These are phyloP conservation scores for Kingdonia uniflora DNA, from an alignment of 164 flowering plant genomes.

Conservation along the genomic window DNA sequence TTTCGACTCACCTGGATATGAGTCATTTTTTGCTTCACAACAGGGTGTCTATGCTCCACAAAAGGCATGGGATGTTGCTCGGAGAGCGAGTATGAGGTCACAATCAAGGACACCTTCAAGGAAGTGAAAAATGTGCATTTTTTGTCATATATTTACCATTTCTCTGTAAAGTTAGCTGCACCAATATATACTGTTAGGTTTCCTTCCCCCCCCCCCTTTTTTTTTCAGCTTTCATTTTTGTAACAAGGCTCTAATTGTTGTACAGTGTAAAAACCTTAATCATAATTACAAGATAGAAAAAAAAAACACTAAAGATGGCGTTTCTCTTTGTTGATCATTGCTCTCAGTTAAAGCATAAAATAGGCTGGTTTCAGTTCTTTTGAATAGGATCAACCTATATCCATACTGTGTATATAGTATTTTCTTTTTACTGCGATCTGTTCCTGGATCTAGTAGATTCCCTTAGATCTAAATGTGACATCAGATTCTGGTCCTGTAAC, in stretches of 20 bases:
- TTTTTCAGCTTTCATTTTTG: neutral
- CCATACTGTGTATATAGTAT: too few species aligned
- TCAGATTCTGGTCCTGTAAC: too few species aligned
- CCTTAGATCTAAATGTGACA: too few species aligned
- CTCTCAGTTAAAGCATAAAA: too few species aligned
- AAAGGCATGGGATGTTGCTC: constrained; percentile 92
- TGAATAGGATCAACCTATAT: too few species aligned
- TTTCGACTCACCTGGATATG: constrained; percentile 93
- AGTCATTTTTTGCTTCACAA: constrained; percentile 89
- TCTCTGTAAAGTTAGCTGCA: neutral
- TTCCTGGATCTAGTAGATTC: too few species aligned
- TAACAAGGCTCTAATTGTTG: too few species aligned
- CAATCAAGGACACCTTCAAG: constrained; percentile 29
- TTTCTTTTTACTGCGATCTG: too few species aligned
- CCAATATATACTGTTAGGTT: neutral
- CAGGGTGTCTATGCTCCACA: constrained; percentile 75
- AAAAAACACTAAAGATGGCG: neutral
- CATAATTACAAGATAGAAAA: too few species aligned
- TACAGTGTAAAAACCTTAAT: too few species aligned
- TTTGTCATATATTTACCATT: neutral
- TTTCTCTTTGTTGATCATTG: too few species aligned
- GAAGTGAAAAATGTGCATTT: constrained; percentile 13
- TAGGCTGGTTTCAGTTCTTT: too few species aligned
- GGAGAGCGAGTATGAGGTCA: constrained; percentile 77
- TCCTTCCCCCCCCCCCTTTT: neutral